phyloP scores from a whole-genome alignment of 352 stramenopile species.

The Nothophytophthora sp. region DNA sequence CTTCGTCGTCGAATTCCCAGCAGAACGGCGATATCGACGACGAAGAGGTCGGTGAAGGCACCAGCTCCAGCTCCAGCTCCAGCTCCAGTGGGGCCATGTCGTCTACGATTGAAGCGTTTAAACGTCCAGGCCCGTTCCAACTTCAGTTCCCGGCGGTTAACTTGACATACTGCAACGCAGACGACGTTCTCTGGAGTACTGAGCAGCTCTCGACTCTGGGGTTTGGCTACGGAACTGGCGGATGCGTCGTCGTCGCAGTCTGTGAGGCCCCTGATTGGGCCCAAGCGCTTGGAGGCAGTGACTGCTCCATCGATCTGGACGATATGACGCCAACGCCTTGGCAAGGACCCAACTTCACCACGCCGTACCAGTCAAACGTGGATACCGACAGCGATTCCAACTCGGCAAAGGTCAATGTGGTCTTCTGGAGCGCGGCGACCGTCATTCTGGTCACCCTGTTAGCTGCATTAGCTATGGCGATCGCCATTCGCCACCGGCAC shows the following conservation, averaged over 20 bases:
- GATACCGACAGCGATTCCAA: too few species aligned
- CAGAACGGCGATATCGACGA: too few species aligned
- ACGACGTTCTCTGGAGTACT: constrained; percentile 14
- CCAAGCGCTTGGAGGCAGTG: constrained; percentile 22
- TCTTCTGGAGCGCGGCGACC: constrained; percentile 30
- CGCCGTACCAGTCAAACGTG: too few species aligned
- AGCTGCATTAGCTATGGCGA: constrained; percentile 18
- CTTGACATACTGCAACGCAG: constrained; percentile 42
- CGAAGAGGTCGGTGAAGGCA: too few species aligned
- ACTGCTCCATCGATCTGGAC: constrained; percentile 15
- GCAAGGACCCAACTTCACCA: neutral
- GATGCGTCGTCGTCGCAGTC: constrained; percentile 32
- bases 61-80: neutral
- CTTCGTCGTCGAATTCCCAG: constrained; percentile 3
- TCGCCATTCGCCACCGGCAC: constrained; percentile 18
- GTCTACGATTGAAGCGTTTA: too few species aligned
- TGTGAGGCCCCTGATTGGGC: constrained; percentile 25
- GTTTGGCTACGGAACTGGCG: constrained; percentile 24
- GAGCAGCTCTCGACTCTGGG: constrained; percentile 3
- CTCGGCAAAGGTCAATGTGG: too few species aligned
- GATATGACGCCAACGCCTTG: neutral
- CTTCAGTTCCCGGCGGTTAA: constrained; percentile 31
- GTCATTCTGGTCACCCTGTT: constrained; percentile 24
- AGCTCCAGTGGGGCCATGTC: neutral
- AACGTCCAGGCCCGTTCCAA: neutral